These are phyloP conservation scores for Candida silvatica DNA, from an alignment of 805 yeast species.

Conservation along the genomic window DNA sequence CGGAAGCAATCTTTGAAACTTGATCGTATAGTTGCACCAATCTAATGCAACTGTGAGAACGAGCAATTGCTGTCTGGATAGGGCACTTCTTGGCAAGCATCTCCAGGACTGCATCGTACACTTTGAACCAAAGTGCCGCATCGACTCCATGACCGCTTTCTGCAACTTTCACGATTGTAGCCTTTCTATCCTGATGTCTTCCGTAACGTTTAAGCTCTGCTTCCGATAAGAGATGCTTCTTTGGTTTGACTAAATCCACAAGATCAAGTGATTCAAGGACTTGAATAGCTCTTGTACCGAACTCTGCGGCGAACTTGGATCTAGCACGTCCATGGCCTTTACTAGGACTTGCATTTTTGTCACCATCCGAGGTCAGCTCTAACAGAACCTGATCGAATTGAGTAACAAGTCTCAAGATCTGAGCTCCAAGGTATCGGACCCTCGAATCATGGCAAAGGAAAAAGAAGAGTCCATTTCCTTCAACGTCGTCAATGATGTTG, in stretches of 20 bases:
- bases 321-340: conserved; percentile 44
- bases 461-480: conserved; percentile 90
- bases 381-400: conserved; percentile 77
- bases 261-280: conserved; percentile 67
- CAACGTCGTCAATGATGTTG: conserved; percentile 87
- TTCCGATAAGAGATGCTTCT: conserved; percentile 46
- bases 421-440: conserved; percentile 66
- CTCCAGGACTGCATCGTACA: conserved; percentile 68
- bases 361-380: conserved; percentile 10
- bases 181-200: conserved; percentile 46
- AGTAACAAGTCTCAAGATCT: conserved; percentile 69
- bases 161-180: conserved; percentile 67
- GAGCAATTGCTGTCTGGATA: conserved; percentile 84
- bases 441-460: conserved; percentile 79
- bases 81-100: conserved; percentile 78
- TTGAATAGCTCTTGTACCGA: conserved; percentile 69
- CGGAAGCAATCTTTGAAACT: conserved; percentile 36
- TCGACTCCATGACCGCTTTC: conserved; percentile 94
- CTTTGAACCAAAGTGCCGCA: conserved; percentile 91
- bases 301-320: conserved; percentile 69
- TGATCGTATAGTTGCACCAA: conserved; percentile 78
- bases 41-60: conserved; percentile 84
- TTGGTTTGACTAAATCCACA: conserved; percentile 46
- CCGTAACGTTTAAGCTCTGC: conserved; percentile 75
- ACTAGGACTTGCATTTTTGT: not conserved